Conservation (phyloP, 345 rosid genomes). For the Moricandia moricandioides region DNA sequence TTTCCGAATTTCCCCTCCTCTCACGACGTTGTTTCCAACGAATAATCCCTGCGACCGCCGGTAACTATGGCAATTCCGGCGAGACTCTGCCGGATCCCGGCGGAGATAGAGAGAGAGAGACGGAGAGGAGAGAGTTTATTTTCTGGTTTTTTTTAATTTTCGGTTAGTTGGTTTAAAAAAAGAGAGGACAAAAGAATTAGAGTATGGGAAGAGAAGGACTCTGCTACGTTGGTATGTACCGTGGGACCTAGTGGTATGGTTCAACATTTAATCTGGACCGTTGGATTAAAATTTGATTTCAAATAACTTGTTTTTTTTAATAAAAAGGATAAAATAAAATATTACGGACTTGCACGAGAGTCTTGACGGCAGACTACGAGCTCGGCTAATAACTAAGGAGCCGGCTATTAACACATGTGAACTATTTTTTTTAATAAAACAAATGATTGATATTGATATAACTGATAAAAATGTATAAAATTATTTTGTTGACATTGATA, state of each 20-base stretch:
- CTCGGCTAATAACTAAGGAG: not conserved
- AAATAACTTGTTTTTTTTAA: not conserved
- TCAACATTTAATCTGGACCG: constrained; percentile 20
- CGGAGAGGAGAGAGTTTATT: constrained; percentile 17
- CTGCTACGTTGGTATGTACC: constrained; percentile 17
- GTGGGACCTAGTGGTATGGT: constrained; percentile 13
- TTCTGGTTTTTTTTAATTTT: not conserved
- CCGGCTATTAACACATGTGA: constrained; percentile 12
- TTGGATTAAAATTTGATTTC: not conserved
- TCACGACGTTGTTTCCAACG: constrained; percentile 26
- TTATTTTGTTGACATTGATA: too few relatives aligned
- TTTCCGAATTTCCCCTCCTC: constrained; percentile 30
- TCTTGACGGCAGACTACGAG: constrained; percentile 12
- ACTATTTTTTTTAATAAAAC: not conserved
- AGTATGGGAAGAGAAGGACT: constrained; percentile 7
- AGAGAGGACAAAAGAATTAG: not conserved
- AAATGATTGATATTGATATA: too few relatives aligned
- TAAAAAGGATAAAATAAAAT: not conserved
- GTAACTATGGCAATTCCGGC: constrained; percentile 8
- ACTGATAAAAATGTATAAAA: too few relatives aligned
- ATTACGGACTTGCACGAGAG: constrained; percentile 27
- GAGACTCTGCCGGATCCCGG: constrained; percentile 23
- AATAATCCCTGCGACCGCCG: constrained; percentile 22
- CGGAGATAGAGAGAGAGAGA: constrained; percentile 18
- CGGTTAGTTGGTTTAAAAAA: constrained; percentile 28